phyloP scores from a whole-genome alignment of 2,329 filamentous ascomycete genomes.

The Amylocarpus encephaloides region DNA sequence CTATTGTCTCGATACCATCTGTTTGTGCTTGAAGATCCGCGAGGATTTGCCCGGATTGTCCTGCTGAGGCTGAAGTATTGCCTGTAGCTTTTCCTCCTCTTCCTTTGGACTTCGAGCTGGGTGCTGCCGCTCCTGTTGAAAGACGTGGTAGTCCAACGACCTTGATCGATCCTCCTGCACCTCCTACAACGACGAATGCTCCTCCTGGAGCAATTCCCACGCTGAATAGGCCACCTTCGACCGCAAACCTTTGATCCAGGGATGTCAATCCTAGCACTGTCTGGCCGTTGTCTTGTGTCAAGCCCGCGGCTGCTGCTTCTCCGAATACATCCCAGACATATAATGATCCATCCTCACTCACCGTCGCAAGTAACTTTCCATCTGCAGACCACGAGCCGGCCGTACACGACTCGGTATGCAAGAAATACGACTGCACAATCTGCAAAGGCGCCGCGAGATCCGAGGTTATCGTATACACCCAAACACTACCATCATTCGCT shows the following conservation, averaged over 20 bases:
- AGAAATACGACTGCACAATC: conserved; percentile 87
- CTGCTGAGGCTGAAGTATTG: conserved; percentile 33
- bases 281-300: conserved; percentile 49
- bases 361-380: conserved; percentile 78
- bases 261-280: conserved; percentile 71
- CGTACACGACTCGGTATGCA: conserved; percentile 80
- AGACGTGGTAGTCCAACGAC: conserved; percentile 74
- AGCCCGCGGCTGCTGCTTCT: conserved; percentile 41
- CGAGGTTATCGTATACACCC: conserved; percentile 73
- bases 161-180: conserved; percentile 78
- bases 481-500: conserved; percentile 84
- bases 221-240: conserved; percentile 87
- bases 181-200: conserved; percentile 76
- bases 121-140: conserved; percentile 22
- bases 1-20: conserved; percentile 72
- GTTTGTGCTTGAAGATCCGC: conserved; percentile 75
- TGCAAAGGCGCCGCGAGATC: conserved; percentile 49
- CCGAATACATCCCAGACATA: conserved; percentile 71
- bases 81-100: conserved; percentile 35
- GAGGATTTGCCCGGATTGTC: conserved; percentile 66
- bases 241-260: conserved; percentile 81
- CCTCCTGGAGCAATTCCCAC: conserved; percentile 77
- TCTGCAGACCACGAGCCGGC: conserved; percentile 88
- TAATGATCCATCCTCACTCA: conserved; percentile 80
- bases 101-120: conserved; percentile 23